These are phyloP conservation scores for Plenodomus biglobosus DNA, from an alignment of 2,329 filamentous ascomycete genomes.

Conservation along the genomic window DNA sequence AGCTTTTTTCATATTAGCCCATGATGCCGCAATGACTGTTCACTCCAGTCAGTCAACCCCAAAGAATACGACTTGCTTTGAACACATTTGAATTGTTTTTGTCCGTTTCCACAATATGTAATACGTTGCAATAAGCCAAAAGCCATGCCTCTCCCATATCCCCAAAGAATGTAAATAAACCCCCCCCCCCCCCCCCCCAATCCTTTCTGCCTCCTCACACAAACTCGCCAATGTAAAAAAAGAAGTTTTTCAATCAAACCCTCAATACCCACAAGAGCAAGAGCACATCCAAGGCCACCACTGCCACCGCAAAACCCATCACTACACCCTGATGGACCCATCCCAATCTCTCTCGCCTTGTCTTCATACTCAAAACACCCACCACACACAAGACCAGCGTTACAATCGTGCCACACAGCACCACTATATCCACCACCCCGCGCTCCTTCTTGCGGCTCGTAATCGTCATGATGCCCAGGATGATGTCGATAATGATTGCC, in stretches of 20 bases:
- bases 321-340: conserved; percentile 38
- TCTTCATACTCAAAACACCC: conserved; percentile 37
- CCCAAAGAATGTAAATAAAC: neutral
- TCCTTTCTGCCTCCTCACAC: no score
- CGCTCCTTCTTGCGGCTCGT: conserved; percentile 69
- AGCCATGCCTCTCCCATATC: neutral
- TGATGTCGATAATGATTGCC: conserved; percentile 63
- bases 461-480: conserved; percentile 65
- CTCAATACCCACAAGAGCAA: conserved; percentile 36
- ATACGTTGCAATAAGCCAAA: neutral
- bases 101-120: no score
- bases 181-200: no score
- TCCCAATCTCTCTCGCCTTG: conserved; percentile 30
- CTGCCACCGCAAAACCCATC: conserved; percentile 24
- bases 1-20: no score
- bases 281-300: conserved; percentile 34
- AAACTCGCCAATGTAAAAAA: no score
- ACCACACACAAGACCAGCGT: conserved; percentile 54
- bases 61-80: no score
- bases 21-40: no score
- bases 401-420: conserved; percentile 67
- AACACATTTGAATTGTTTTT: neutral
- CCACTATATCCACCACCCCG: conserved; percentile 72
- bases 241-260: no score
- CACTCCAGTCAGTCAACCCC: no score